Base-by-base conservation (phyloP, 148 eudicot species). In the Fallopia convolvulus region DNA sequence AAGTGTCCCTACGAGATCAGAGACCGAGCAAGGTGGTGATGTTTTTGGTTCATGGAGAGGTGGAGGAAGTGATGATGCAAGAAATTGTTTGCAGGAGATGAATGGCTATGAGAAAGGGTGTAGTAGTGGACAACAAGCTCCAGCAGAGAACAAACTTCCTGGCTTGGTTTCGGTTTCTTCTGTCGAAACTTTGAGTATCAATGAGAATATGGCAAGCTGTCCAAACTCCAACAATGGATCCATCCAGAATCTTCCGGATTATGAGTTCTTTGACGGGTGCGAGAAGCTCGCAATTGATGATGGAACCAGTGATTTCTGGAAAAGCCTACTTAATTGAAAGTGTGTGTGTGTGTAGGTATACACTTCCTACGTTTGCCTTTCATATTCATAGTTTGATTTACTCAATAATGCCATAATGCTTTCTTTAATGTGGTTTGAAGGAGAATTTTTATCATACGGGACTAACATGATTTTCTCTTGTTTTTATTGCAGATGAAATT, bases 231-330 rank as follows among this genome's bases (percentile, higher is more conserved):
- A 79, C 30, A 47, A 74, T 77, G 80, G 58, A 12, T 77, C 70
- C 39, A 21, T 61, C 39, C 70, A 61, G 70, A 26, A 10, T 36
- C 46, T 68, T 47, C 83, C 82, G 42, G 77, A 32, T 17, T 79
- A 56, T 58, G 81, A 74, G 39, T 72, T 85, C 60, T 81, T 86
- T 47, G 85, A 84, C 23, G 81, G 77, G 75, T 88, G 79, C 86
- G 89, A 86, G 55, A 87, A 81, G 81, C 82, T 85, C 36, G 36
- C 83, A 74, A 86, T 79, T 74, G 87, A 85, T 61, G 53, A 73
- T 48, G 89, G 82, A 61, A 83, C 47, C 30, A 72, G 75, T 80
- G 87, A 79, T 56, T 77, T 77, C 17, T 84, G 90, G 91, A 85
- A 84, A 48, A 80, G 82, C 42, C 72, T 86, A 41, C 74, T 85